A percentile compares a stretch with the other conserved stretches of the same genome.
These are phyloP conservation scores for Pichia inconspicua DNA, from an alignment of 1,139 yeast species.

Conservation along the genomic window DNA sequence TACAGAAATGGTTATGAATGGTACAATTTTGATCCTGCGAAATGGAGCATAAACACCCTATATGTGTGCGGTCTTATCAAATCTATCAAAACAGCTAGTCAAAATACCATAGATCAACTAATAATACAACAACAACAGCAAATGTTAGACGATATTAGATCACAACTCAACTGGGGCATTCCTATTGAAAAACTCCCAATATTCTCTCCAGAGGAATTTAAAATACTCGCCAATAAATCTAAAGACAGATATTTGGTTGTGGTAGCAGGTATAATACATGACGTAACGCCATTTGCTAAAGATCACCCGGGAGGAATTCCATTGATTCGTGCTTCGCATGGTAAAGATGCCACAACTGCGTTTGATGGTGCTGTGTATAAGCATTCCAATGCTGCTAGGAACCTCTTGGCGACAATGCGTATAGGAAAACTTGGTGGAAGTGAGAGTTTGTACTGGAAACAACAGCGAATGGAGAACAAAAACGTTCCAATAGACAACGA, in stretches of 20 bases:
- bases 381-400: slow-evolving; percentile 68
- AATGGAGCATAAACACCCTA: slow-evolving; percentile 45
- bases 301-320: slow-evolving; percentile 71
- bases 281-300: slow-evolving; percentile 62
- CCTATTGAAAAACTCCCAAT: slow-evolving; percentile 62
- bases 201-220: slow-evolving; percentile 44
- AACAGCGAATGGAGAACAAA: slow-evolving; percentile 48
- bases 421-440: slow-evolving; percentile 69
- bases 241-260: slow-evolving; percentile 35
- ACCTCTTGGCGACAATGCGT: slow-evolving; percentile 67
- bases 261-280: slow-evolving; percentile 57
- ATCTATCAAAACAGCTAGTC: slow-evolving; percentile 37
- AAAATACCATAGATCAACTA: slow-evolving; percentile 47
- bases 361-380: slow-evolving; percentile 70
- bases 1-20: slow-evolving; percentile 46
- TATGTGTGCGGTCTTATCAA: slow-evolving; percentile 34
- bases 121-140: slow-evolving; percentile 59
- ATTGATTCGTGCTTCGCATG: slow-evolving; percentile 53
- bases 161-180: slow-evolving; percentile 71
- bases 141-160: slow-evolving; percentile 47
- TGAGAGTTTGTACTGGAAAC: slow-evolving; percentile 77
- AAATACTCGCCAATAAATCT: slow-evolving; percentile 30
- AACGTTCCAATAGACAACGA: slow-evolving; percentile 46
- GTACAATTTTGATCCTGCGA: slow-evolving; percentile 59
- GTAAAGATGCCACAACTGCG: slow-evolving; percentile 66